These are phyloP conservation scores for Coriolopsis trogii DNA, from an alignment of 1,284 basidiomycete species.

Conservation along the genomic window DNA sequence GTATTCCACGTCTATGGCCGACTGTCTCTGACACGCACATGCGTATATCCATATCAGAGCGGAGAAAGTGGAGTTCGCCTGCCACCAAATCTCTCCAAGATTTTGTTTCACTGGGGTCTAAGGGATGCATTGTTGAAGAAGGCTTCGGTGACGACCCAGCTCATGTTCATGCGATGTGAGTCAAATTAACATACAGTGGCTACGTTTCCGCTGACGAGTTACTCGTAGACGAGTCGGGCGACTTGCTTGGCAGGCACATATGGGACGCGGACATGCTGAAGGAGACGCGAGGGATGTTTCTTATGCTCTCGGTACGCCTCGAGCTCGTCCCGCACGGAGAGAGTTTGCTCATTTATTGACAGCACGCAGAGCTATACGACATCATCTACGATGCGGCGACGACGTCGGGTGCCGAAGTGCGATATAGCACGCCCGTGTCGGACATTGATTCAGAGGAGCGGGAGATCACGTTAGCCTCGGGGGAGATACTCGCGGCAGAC, in stretches of 20 bases:
- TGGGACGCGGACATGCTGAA: conserved; percentile 57
- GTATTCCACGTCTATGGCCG: not conserved
- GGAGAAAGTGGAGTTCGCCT: conserved; percentile 46
- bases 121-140: conserved; percentile 39
- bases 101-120: conserved; percentile 60
- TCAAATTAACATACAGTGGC: not conserved
- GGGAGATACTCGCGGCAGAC: conserved; percentile 52
- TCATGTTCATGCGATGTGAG: conserved; percentile 43
- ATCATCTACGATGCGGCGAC: conserved; percentile 48
- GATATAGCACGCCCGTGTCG: conserved; percentile 21
- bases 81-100: conserved; percentile 58
- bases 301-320: conserved; percentile 49
- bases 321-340: not conserved
- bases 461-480: conserved; percentile 47
- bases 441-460: conserved; percentile 23
- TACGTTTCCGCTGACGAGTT: not conserved
- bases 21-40: not conserved
- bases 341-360: not conserved
- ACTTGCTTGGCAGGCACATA: conserved; percentile 49
- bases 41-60: conserved; percentile 1
- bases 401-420: conserved; percentile 32
- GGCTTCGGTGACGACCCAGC: conserved; percentile 40
- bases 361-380: conserved; percentile 46
- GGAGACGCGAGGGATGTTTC: conserved; percentile 57
- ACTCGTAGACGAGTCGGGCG: conserved; percentile 44